These are phyloP conservation scores for Sporothrix dimorphospora DNA, from an alignment of 2,329 filamentous ascomycete genomes.

Conservation along the genomic window DNA sequence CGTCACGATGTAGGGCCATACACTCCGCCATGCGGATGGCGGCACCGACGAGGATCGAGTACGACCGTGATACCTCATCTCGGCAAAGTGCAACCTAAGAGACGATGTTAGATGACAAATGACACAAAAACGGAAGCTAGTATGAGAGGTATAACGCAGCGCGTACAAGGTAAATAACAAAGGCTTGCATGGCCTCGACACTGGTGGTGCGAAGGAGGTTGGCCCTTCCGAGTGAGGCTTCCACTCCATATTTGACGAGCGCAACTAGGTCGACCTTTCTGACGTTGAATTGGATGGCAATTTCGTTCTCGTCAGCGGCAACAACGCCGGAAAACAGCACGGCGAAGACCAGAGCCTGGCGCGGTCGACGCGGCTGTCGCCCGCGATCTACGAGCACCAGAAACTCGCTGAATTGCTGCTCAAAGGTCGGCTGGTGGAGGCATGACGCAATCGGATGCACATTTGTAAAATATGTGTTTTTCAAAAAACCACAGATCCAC, in stretches of 20 bases:
- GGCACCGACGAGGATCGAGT: conserved; percentile 72
- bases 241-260: conserved; percentile 66
- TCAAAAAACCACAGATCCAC: conserved; percentile 61
- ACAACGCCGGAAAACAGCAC: conserved; percentile 70
- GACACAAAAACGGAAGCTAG: neutral
- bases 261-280: conserved; percentile 42
- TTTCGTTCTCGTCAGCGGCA: conserved; percentile 54
- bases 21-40: conserved; percentile 76
- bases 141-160: neutral
- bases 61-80: conserved; percentile 71
- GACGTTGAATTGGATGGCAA: conserved; percentile 45
- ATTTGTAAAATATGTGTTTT: conserved; percentile 67
- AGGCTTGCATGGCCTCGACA: conserved; percentile 74
- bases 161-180: conserved; percentile 74
- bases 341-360: conserved; percentile 69
- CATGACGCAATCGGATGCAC: conserved; percentile 71
- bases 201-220: conserved; percentile 72
- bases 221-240: conserved; percentile 68
- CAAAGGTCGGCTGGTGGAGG: conserved; percentile 68
- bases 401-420: conserved; percentile 65
- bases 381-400: conserved; percentile 64
- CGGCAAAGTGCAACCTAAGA: conserved; percentile 59
- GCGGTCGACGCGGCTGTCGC: conserved; percentile 39
- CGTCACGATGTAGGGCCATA: conserved; percentile 75
- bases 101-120: conserved; percentile 36